Conservation (phyloP, 108 stramenopile genomes). For the Cyclotella baltica region DNA sequence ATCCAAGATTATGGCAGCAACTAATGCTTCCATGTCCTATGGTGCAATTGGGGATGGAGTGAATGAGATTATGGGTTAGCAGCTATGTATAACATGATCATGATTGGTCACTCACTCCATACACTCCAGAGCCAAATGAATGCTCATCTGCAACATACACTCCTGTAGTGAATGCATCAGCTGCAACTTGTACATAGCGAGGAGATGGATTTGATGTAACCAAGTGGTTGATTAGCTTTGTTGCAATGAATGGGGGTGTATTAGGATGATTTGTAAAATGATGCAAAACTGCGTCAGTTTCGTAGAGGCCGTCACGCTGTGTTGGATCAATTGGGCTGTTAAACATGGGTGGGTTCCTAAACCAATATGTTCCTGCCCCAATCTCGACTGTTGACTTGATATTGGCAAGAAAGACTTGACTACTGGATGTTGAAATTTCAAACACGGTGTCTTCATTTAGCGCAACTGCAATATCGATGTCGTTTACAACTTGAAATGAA, state of each 20-base stretch:
- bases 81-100: background rate
- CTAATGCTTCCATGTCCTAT: conserved; percentile 52
- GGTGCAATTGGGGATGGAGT: background rate
- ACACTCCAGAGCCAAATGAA: conserved; percentile 57
- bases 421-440: conserved; percentile 38
- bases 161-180: conserved; percentile 62
- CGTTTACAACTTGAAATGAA: conserved; percentile 5
- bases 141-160: conserved; percentile 15
- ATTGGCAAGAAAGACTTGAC: conserved; percentile 48
- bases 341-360: conserved; percentile 53
- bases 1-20: conserved; percentile 70
- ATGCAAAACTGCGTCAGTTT: conserved; percentile 49
- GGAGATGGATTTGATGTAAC: conserved; percentile 73
- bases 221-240: conserved; percentile 54
- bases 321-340: conserved; percentile 29
- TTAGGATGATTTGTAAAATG: conserved; percentile 48
- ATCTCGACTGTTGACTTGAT: conserved; percentile 47
- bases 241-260: conserved; percentile 68
- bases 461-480: conserved; percentile 12
- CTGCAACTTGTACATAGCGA: conserved; percentile 54
- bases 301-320: conserved; percentile 33
- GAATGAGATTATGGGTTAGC: background rate
- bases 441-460: conserved; percentile 57
- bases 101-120: conserved; percentile 41
- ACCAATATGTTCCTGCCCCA: conserved; percentile 21